Conservation (phyloP, 2,329 filamentous ascomycete species). For the Colletotrichum sansevieriae region DNA sequence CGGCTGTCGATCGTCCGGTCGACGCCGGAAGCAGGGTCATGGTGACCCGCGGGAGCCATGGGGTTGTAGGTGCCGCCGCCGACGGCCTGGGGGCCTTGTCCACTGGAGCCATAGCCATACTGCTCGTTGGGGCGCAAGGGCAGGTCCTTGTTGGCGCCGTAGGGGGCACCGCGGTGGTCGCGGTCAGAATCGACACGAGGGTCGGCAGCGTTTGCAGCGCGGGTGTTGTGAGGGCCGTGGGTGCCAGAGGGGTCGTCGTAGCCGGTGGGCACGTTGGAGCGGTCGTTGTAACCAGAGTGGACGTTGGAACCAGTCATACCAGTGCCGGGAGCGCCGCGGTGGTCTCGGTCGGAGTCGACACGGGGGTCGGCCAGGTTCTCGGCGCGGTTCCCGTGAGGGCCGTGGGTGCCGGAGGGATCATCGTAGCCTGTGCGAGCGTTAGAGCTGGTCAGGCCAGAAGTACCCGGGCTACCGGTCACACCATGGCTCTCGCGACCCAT, state of each 20-base stretch:
- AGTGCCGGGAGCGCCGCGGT: slow-evolving; percentile 28
- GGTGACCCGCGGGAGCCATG: slow-evolving; percentile 15
- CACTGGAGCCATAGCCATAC: not conserved
- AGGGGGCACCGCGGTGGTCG: slow-evolving; percentile 31
- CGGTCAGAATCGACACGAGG: slow-evolving; percentile 37
- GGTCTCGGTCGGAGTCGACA: slow-evolving; percentile 60
- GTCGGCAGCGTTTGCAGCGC: slow-evolving; percentile 46
- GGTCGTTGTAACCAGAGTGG: not conserved
- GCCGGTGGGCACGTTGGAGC: slow-evolving; percentile 21
- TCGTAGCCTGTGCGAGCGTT: slow-evolving; percentile 29
- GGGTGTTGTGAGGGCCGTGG: slow-evolving; percentile 51
- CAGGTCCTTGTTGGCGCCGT: slow-evolving; percentile 32
- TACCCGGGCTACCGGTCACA: slow-evolving; percentile 37
- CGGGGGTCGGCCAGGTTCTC: slow-evolving; percentile 63
- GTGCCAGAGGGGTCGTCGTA: slow-evolving; percentile 45
- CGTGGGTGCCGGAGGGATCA: slow-evolving; percentile 44
- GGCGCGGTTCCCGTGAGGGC: slow-evolving; percentile 53
- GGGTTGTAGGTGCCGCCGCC: slow-evolving; percentile 37
- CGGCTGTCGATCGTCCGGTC: slow-evolving; percentile 34
- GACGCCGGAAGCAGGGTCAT: slow-evolving; percentile 31
- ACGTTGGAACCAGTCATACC: slow-evolving; percentile 23
- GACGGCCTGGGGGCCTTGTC: slow-evolving; percentile 13
- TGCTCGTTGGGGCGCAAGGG: slow-evolving; percentile 37
- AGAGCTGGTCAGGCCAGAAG: slow-evolving; percentile 45
- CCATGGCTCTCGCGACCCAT: slow-evolving; percentile 44